Conservation (phyloP, 331 rosid species). For the Rosa hybrid region DNA sequence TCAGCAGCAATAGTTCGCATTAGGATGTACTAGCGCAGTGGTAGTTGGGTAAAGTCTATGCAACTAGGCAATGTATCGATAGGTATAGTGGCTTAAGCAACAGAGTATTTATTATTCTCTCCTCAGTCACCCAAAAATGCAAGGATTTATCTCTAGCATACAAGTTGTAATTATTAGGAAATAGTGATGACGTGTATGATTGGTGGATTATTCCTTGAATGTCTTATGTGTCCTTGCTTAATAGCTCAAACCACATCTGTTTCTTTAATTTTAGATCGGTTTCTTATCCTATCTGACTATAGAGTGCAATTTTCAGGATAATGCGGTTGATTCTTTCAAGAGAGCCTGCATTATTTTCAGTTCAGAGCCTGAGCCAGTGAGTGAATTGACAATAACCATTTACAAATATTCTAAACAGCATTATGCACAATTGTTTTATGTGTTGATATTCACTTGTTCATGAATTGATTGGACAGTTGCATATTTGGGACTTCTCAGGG, state of each 20-base stretch:
- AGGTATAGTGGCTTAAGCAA: not conserved
- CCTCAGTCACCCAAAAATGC: not conserved
- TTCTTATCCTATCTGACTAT: conserved; percentile 23
- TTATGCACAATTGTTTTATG: conserved; percentile 17
- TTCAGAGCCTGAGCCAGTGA: conserved; percentile 57
- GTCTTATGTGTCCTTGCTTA: not conserved
- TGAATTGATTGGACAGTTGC: conserved; percentile 57
- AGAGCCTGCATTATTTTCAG: conserved; percentile 66
- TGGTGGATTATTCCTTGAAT: not conserved
- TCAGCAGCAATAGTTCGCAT: not conserved
- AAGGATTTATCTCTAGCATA: not conserved
- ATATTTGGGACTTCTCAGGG: conserved; percentile 94
- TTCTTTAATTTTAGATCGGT: conserved; percentile 7
- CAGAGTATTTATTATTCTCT: not conserved
- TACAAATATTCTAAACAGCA: not conserved
- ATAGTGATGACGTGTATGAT: not conserved
- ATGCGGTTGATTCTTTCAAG: conserved; percentile 48
- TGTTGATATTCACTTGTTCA: conserved; percentile 24
- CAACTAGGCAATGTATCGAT: not conserved
- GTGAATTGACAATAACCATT: conserved; percentile 31
- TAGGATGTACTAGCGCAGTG: not conserved
- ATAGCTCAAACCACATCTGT: not conserved
- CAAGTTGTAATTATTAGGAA: not conserved
- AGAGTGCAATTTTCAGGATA: conserved; percentile 63
- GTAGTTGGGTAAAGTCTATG: not conserved